phyloP scores from a whole-genome alignment of 1,139 yeast species.

The Yamadazyma dendronema region DNA sequence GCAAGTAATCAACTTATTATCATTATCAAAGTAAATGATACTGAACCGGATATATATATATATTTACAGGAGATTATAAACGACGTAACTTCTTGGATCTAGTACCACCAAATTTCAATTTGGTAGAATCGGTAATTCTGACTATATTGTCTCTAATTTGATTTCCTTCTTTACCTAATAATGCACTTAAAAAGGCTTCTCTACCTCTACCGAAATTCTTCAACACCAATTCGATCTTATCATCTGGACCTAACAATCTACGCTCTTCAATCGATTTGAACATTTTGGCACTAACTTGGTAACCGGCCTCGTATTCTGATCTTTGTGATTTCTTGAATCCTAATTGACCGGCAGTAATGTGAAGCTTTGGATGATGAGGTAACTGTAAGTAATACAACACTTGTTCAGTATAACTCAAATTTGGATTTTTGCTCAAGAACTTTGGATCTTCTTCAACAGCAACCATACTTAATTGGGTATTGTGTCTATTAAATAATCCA shows the following conservation, averaged over 20 bases:
- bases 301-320: constrained; percentile 93
- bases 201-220: constrained; percentile 88
- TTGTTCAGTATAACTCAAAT: constrained; percentile 65
- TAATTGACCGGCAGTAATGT: constrained; percentile 68
- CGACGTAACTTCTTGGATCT: constrained; percentile 84
- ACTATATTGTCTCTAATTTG: constrained; percentile 60
- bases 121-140: constrained; percentile 74
- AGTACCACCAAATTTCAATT: constrained; percentile 88
- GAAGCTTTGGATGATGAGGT: constrained; percentile 71
- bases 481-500: constrained; percentile 76
- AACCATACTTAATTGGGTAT: constrained; percentile 74
- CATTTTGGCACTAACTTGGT: constrained; percentile 75
- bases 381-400: constrained; percentile 76
- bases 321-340: constrained; percentile 80
- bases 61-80: constrained; percentile 37
- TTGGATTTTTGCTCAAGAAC: constrained; percentile 55
- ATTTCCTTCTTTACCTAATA: constrained; percentile 87
- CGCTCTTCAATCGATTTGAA: constrained; percentile 69
- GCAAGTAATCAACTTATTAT: no score
- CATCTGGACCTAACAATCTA: constrained; percentile 48
- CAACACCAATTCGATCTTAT: constrained; percentile 68
- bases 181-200: constrained; percentile 79
- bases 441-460: constrained; percentile 68
- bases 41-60: no score
- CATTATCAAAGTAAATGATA: no score